Base-by-base conservation (phyloP, 352 stramenopile genomes). In the Blastocystis sp. region DNA sequence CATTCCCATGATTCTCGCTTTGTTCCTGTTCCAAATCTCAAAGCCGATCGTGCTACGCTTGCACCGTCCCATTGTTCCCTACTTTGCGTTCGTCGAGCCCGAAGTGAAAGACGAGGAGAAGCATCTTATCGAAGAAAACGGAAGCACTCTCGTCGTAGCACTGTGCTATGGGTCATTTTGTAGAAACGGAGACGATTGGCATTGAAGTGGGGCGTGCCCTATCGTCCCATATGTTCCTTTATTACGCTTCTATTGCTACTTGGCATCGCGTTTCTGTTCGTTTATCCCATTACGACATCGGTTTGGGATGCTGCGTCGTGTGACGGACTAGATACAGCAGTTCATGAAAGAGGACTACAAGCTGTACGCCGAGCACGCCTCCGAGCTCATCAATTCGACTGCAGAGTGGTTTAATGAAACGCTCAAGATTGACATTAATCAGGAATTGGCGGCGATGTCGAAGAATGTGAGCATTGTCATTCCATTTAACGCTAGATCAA, bases 1-100 rank as follows among this genome's bases (percentile, higher is more conserved):
- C 60, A 85, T 85, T 31, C 74, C 74, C 16, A 69, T 31, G 24
- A 16, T 85, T 24, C 41, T 85, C 33, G 74, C 74, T 2, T 55
- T 85, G 16, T 85, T 85, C 31, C 55, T 85, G 24, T 85, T 85
- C 70, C 74, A 85, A 67, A 85, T 85, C 41, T 85, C 74, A 4
- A 85, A 85, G 51, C 45, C 60, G 3, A 67, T 85, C 41, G 74
- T 85, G 0, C 33, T 85, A 31, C 41, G 74, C 29, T 12, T 85
- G 3, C 74, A 85, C 45, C 13, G 51, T 21, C 74, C 74, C 26
- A 85, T 85, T 39, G 31, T 85, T 26, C 74, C 74, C 50, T 85
- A 85, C 37, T 69, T 85, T 21, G 19, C 55, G 3, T 85, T 70
- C 70, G 55, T 70, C 24, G n/a, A 67, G 3, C 24, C 41, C 33